phyloP scores from a whole-genome alignment of 768 basidiomycete species.

The Suillus subalutaceus region DNA sequence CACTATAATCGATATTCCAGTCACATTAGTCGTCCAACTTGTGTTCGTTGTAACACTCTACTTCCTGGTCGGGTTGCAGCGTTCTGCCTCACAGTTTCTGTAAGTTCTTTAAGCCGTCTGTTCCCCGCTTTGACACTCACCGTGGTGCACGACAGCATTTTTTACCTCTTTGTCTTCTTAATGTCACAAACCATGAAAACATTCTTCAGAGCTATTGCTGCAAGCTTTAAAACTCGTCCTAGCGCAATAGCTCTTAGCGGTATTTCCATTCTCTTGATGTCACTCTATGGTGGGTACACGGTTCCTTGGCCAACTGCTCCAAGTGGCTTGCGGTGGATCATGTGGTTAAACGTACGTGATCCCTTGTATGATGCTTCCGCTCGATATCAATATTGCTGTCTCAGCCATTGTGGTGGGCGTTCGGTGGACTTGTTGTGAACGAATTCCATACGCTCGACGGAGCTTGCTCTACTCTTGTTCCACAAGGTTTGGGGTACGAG shows the following conservation, averaged over 20 bases:
- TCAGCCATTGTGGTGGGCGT: constrained; percentile 28
- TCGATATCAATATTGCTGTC: background rate
- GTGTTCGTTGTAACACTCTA: constrained; percentile 50
- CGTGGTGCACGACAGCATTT: constrained; percentile 43
- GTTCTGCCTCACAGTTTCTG: constrained; percentile 65
- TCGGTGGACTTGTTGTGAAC: constrained; percentile 76
- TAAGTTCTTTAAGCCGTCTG: constrained; percentile 34
- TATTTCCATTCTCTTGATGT: constrained; percentile 51
- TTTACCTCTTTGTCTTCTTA: constrained; percentile 58
- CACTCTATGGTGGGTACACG: constrained; percentile 42
- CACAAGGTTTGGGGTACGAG: constrained; percentile 65
- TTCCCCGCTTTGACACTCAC: background rate
- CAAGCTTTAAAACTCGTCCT: constrained; percentile 57
- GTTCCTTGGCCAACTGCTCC: constrained; percentile 62
- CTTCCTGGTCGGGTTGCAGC: constrained; percentile 62
- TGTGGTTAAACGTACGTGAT: constrained; percentile 55
- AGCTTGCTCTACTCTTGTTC: constrained; percentile 58
- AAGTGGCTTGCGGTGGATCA: constrained; percentile 69
- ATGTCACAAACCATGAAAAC: constrained; percentile 71
- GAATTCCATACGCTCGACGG: constrained; percentile 78
- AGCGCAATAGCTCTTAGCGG: constrained; percentile 65
- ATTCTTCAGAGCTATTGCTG: constrained; percentile 71
- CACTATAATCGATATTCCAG: constrained; percentile 49
- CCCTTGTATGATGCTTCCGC: background rate
- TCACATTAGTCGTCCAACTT: constrained; percentile 39